Base-by-base conservation (phyloP, 768 basidiomycete species). In the Krasilnikovozyma curviuscula region DNA sequence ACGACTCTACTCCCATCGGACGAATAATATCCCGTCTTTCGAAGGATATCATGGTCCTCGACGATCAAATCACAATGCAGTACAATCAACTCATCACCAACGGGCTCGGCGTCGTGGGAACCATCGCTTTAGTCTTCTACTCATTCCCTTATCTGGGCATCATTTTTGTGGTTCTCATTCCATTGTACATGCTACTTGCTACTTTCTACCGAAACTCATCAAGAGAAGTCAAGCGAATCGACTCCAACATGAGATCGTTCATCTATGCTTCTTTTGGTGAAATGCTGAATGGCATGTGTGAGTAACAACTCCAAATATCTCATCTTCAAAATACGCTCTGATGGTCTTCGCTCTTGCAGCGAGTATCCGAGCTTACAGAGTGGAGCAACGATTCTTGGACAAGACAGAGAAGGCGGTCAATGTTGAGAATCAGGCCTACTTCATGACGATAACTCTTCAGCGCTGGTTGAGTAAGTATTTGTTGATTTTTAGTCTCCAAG, bases 231-330 rank as follows among this genome's bases (percentile, higher is more conserved):
- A 91, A 89, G 71, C 60, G 53, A 19, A 58, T 64, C 44, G 57
- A 58, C 40, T 49, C 48, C 5, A 44, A 49, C 10, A 91, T 68
- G 77, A 84, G 28, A 70, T 91, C 23, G 62, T 91, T 29, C 76
- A 84, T 95, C n/a, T 93, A 93, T 61, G 78, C 84, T 0, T 85
- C 89, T 59, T 93, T 93, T 64, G 83, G 83, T 3, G 88, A 93
- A 66, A 82, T 80, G 25, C 68, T 93, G 10, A 78, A 79, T 10
- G 89, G 89, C 10, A 7, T 39, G 35, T 29, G 23, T 24, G n/a
- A 13, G 12, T 19, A 7, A 24, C n/a, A 3, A 18, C 40, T 32
- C n/a, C n/a, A n/a, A n/a, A n/a, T n/a, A n/a, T 9, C 8, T 30
- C 30, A 21, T 3, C 44, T 18, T 44, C 46, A n/a, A 10, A 47